Evolutionary conservation across 2,329 filamentous ascomycete species (phyloP).

Genomic region (Colletotrichum lindemuthianum): DNA sequence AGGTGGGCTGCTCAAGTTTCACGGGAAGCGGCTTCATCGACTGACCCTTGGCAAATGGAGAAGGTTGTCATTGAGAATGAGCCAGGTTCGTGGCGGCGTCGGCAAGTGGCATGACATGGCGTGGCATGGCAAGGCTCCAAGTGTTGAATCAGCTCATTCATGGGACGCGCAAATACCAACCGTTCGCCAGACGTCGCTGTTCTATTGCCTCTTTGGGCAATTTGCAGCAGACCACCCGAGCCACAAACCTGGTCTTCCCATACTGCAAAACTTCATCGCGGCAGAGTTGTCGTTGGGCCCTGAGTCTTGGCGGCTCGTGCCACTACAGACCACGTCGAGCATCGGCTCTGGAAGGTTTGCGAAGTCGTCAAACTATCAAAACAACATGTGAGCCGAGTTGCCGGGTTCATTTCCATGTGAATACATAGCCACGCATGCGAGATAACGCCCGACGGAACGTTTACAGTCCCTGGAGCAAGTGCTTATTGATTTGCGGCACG

Average conservation of each 20-base stretch:
- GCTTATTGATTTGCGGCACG: neutral
- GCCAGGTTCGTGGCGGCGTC: slow-evolving; percentile 16
- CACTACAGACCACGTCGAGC: slow-evolving; percentile 13
- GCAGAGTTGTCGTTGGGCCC: slow-evolving; percentile 5
- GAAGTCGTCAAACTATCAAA: neutral
- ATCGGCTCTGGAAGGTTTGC: neutral
- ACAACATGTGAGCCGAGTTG: slow-evolving; percentile 1
- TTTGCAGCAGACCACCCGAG: neutral
- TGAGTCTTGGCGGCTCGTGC: slow-evolving; percentile 1
- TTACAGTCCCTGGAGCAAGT: neutral
- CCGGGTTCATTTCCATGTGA: slow-evolving; percentile 2
- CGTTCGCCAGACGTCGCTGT: slow-evolving; percentile 26
- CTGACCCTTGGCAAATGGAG: slow-evolving; percentile 7
- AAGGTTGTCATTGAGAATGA: slow-evolving; percentile 6
- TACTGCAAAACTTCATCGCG: slow-evolving; percentile 5
- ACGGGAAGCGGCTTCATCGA: slow-evolving; percentile 29
- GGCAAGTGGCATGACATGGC: slow-evolving; percentile 4
- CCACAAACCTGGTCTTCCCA: neutral
- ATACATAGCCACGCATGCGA: neutral
- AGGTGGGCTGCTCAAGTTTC: neutral
- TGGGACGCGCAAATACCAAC: slow-evolving; percentile 31
- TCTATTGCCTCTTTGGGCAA: slow-evolving; percentile 19
- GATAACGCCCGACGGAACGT: neutral
- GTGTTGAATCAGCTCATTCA: slow-evolving; percentile 13
- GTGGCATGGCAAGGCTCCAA: neutral